Percentiles rank a stretch among this genome's conserved stretches.
These are phyloP conservation scores for Russula brevipes DNA, from an alignment of 768 basidiomycete species.

Conservation along the genomic window DNA sequence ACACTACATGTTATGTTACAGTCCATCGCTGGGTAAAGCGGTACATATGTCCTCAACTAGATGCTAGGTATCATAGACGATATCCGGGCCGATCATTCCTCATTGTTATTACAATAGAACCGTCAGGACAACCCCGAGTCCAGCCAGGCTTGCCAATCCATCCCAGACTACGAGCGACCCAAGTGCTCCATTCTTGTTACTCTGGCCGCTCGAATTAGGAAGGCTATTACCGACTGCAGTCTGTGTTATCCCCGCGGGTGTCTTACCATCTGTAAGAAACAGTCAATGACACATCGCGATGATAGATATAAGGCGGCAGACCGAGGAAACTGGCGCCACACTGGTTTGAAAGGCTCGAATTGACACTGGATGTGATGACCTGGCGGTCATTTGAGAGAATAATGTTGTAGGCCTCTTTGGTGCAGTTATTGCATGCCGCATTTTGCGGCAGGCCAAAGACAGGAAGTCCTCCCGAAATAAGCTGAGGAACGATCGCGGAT, in stretches of 20 bases:
- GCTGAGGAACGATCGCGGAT: neutral
- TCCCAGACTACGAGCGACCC: neutral
- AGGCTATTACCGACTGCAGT: slow-evolving; percentile 19
- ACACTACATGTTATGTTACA: neutral
- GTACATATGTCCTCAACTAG: neutral
- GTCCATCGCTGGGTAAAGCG: too few species aligned
- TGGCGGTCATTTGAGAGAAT: slow-evolving; percentile 27
- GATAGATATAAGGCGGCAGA: slow-evolving; percentile 21
- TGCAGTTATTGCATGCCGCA: slow-evolving; percentile 34
- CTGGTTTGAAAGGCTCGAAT: slow-evolving; percentile 21
- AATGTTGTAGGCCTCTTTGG: slow-evolving; percentile 32
- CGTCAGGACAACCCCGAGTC: neutral
- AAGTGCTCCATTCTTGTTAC: neutral
- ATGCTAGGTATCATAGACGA: too few species aligned
- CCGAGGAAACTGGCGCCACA: slow-evolving; percentile 34
- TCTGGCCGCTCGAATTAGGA: neutral
- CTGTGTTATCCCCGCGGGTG: slow-evolving; percentile 29
- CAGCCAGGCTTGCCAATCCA: neutral
- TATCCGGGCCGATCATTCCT: too few species aligned
- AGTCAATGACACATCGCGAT: neutral
- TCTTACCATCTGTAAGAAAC: slow-evolving; percentile 28
- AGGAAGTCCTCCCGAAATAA: slow-evolving; percentile 21
- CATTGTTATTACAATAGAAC: neutral
- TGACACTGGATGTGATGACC: slow-evolving; percentile 21
- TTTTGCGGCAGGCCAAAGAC: slow-evolving; percentile 23